phyloP scores from a whole-genome alignment of 208 protist species.

The Trichomonas vaginalis region DNA sequence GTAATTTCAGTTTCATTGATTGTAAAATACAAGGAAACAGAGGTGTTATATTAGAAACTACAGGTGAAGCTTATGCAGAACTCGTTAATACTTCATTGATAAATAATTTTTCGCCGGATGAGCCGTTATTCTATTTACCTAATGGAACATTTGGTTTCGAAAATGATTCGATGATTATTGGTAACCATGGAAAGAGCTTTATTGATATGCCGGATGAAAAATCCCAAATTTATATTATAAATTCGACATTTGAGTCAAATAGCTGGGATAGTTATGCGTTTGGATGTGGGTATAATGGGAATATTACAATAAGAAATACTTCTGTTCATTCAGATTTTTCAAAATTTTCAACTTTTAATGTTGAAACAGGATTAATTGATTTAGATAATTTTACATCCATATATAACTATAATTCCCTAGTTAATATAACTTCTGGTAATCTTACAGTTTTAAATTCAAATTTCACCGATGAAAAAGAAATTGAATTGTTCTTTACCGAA shows the following conservation, averaged over 20 bases:
- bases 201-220: not conserved
- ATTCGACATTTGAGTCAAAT: not conserved
- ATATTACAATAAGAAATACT: not conserved
- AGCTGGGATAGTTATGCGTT: not conserved
- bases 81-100: not conserved
- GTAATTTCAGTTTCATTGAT: not conserved
- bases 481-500: not conserved
- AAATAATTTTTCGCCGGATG: not conserved
- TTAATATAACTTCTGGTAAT: not conserved
- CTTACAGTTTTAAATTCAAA: not conserved
- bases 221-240: not conserved
- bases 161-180: not conserved
- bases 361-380: not conserved
- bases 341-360: not conserved
- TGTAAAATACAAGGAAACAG: not conserved
- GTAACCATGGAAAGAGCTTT: not conserved
- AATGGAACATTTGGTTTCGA: not conserved
- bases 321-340: not conserved
- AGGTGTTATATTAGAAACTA: not conserved
- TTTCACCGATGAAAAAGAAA: not conserved
- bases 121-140: not conserved
- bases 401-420: not conserved
- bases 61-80: not conserved
- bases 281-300: not conserved
- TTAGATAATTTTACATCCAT: not conserved